Base-by-base conservation (phyloP, 2,329 filamentous ascomycete genomes). In the Alternaria burnsii region DNA sequence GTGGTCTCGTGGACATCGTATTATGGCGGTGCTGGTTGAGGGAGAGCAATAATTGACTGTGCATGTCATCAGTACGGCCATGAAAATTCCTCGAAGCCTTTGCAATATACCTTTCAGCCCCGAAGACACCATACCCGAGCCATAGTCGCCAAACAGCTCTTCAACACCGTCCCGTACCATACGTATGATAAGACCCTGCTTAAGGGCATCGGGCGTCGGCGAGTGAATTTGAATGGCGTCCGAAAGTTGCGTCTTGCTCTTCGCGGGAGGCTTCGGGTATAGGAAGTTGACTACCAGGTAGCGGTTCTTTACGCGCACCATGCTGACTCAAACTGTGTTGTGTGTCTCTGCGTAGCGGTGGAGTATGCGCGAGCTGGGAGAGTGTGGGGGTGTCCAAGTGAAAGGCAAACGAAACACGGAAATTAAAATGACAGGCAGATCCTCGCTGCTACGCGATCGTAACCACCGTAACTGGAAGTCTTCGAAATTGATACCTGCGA, bases 281-380 rank as follows among this genome's bases (percentile, higher is more conserved):
- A 98, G 85, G 67, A 98, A 93, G 76, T 97, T 92, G 63, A 98
- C 88, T n/a, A 98, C 88, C 18, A 99, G 87, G 78, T 99, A 99
- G 72, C 95, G 90, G 79, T 97, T 91, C 81, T 99, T 99, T 69
- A 98, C 88, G 75, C 95, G 92, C 61, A 99, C 95, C 95, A 99
- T 97, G 42, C 10, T 54, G 51, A 16, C 50, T 36, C 28, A 52
- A 51, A 38, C 20, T 14, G 32, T 51, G 20, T 44, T 24, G n/a
- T 24, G 14, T 51, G 30, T 22, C 18, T 38, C 7, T 43, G 51
- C 42, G 51, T 43, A 18, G 16, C 24, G 22, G 24, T 34, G 5
- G 1, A 10, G 51, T 20, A 28, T 53, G 38, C 38, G 38, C 38
- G 26, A 32, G 30, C 14, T 9, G 24, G 11, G 3, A 43, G 14